Evolutionary conservation across 2,329 filamentous ascomycete species (phyloP).

Genomic region (Dothideomycetidae sp.): DNA sequence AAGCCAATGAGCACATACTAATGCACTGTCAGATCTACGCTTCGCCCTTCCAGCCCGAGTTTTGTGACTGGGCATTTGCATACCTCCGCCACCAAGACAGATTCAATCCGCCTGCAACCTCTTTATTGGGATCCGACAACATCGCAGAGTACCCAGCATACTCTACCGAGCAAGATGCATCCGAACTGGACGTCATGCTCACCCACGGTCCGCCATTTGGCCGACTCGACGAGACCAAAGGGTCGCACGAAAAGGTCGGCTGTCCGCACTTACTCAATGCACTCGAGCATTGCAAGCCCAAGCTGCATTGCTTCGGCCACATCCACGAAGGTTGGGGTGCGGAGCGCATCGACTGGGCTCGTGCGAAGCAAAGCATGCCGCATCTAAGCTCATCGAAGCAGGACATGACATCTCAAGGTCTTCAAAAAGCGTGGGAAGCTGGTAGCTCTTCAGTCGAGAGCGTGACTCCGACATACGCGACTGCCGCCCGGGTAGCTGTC

Average conservation of each 20-base stretch:
- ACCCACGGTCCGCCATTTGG: slow-evolving; percentile 46
- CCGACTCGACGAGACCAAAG: slow-evolving; percentile 33
- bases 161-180: background rate
- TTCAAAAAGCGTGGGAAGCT: slow-evolving; percentile 24
- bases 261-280: slow-evolving; percentile 42
- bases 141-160: slow-evolving; percentile 25
- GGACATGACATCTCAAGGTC: background rate
- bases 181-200: slow-evolving; percentile 39
- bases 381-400: too few species aligned
- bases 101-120: slow-evolving; percentile 30
- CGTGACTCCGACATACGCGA: slow-evolving; percentile 2
- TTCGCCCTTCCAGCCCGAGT: slow-evolving; percentile 41
- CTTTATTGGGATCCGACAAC: slow-evolving; percentile 19
- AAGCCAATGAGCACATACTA: too few species aligned
- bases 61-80: slow-evolving; percentile 41
- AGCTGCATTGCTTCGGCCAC: slow-evolving; percentile 48
- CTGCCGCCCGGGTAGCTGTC: too few species aligned
- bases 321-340: slow-evolving; percentile 44
- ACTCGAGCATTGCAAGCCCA: slow-evolving; percentile 35
- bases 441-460: slow-evolving; percentile 10
- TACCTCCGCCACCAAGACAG: slow-evolving; percentile 38
- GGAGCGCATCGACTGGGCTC: slow-evolving; percentile 27
- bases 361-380: slow-evolving; percentile 3
- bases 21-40: slow-evolving; percentile 40
- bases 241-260: slow-evolving; percentile 30